Percentiles rank a stretch among this genome's conserved stretches.
These are phyloP conservation scores for Macrophomina phaseolina DNA, from an alignment of 2,329 filamentous ascomycete genomes.

Conservation along the genomic window DNA sequence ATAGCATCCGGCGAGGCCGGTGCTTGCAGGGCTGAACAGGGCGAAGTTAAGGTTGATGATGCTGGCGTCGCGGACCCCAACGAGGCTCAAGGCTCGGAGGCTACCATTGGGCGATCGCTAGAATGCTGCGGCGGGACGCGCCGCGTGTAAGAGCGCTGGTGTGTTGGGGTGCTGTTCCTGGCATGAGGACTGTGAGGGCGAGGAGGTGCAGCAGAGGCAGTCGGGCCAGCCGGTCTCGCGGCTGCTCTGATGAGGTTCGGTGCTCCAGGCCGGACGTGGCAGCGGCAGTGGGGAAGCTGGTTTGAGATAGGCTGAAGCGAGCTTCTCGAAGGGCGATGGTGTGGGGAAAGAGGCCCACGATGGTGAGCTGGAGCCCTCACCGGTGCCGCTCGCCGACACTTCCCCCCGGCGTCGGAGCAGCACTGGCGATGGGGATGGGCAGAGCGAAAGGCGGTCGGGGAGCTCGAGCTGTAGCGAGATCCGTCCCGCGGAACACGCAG, in stretches of 20 bases:
- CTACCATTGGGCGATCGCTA: background rate
- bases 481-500: constrained; percentile 13
- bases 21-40: background rate
- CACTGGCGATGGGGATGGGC: constrained; percentile 6
- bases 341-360: constrained; percentile 14
- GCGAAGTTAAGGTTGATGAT: constrained; percentile 4
- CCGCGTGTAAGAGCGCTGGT: background rate
- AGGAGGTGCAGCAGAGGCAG: background rate
- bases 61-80: constrained; percentile 14
- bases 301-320: constrained; percentile 15
- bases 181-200: background rate
- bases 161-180: background rate
- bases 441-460: constrained; percentile 16
- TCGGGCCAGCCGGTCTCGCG: too few species aligned
- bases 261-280: too few species aligned
- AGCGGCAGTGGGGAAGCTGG: background rate
- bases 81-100: background rate
- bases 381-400: constrained; percentile 4
- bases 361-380: constrained; percentile 16
- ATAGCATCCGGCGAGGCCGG: background rate
- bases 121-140: constrained; percentile 4
- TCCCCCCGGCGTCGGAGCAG: background rate
- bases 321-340: constrained; percentile 19
- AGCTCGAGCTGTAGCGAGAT: constrained; percentile 4
- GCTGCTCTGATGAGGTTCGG: background rate